Conservation (phyloP, 176 grass and related monocot species). For the Rhipidocladum racemiflorum region DNA sequence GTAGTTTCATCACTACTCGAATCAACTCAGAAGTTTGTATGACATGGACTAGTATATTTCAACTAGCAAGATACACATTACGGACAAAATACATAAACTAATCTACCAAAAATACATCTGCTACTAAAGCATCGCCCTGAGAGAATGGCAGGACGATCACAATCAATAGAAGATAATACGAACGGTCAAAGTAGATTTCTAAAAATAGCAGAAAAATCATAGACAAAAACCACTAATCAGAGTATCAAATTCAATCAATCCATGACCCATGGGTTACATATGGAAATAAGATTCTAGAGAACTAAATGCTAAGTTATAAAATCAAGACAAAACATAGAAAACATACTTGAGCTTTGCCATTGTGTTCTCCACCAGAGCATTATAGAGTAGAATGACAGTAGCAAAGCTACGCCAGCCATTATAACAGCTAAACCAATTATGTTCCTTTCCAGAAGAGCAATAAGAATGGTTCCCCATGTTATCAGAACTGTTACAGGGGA, state of each 20-base stretch:
- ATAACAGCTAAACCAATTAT: conserved; percentile 97
- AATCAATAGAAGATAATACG: not conserved
- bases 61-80: not conserved
- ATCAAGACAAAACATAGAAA: conserved; percentile 30
- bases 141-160: not conserved
- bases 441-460: conserved; percentile 82
- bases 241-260: conserved; percentile 1
- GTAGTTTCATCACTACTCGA: not conserved
- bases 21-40: not conserved
- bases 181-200: not conserved
- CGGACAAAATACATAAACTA: not conserved
- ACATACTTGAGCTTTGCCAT: conserved; percentile 99
- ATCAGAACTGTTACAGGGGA: conserved; percentile 71
- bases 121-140: not conserved
- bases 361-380: conserved; percentile 99
- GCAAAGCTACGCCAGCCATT: conserved; percentile 86
- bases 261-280: not conserved
- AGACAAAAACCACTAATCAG: not conserved
- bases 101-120: not conserved
- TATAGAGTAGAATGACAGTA: conserved; percentile 97
- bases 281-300: conserved; percentile 10
- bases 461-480: conserved; percentile 79
- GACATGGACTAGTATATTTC: not conserved
- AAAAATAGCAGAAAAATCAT: not conserved
- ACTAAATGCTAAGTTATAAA: conserved; percentile 20